These are phyloP conservation scores for Kodamaea fukazawae DNA, from an alignment of 805 yeast species.

Conservation along the genomic window DNA sequence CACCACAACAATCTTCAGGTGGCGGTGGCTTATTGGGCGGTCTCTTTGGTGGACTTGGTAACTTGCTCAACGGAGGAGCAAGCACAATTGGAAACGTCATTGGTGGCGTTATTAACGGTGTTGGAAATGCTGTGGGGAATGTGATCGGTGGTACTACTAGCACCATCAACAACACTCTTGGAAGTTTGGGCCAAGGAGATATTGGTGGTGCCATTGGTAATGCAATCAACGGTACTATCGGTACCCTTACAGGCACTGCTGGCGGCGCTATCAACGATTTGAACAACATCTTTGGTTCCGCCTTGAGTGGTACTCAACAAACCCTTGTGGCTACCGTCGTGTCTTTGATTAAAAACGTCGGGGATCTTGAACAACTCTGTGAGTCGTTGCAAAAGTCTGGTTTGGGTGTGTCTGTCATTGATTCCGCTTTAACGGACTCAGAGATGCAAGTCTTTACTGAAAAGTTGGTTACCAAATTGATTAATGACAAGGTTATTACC, in stretches of 20 bases:
- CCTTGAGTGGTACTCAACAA: conserved; percentile 5
- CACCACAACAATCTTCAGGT: background rate
- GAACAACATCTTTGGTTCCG: conserved; percentile 1
- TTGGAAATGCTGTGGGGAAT: background rate
- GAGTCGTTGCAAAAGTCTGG: conserved; percentile 23
- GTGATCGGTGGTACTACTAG: conserved; percentile 2
- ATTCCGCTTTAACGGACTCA: conserved; percentile 16
- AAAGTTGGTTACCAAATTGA: conserved; percentile 16
- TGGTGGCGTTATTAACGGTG: background rate
- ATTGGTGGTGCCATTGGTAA: conserved; percentile 5
- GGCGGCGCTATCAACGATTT: conserved; percentile 4
- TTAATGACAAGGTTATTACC: conserved; percentile 14
- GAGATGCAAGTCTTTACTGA: conserved; percentile 18
- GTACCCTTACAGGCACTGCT: conserved; percentile 2
- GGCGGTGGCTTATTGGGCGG: conserved; percentile 2
- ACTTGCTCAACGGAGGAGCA: conserved; percentile 4
- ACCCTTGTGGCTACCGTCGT: conserved; percentile 13
- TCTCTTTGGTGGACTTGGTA: conserved; percentile 2
- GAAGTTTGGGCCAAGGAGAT: conserved; percentile 3
- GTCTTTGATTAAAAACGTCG: conserved; percentile 17
- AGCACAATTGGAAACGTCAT: background rate
- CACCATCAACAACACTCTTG: conserved; percentile 5
- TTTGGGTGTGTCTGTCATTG: conserved; percentile 18
- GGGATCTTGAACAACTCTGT: conserved; percentile 17
- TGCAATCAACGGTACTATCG: conserved; percentile 7